Conservation (phyloP, 1,284 basidiomycete species). For the Melampsora larici-populina region DNA sequence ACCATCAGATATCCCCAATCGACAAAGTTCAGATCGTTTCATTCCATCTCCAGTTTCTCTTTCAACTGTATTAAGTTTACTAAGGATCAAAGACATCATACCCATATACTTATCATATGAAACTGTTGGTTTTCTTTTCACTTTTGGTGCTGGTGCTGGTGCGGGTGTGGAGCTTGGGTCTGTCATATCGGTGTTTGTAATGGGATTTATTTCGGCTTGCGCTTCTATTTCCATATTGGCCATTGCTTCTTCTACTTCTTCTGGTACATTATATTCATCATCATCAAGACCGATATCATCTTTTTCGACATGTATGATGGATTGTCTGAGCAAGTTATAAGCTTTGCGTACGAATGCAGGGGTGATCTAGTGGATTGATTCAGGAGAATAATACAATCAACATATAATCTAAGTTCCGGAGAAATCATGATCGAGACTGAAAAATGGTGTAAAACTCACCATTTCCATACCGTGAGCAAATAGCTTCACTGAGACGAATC, state of each 20-base stretch:
- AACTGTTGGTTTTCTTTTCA: slow-evolving; percentile 78
- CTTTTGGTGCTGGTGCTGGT: slow-evolving; percentile 49
- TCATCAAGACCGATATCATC: slow-evolving; percentile 98
- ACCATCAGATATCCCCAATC: slow-evolving; percentile 57
- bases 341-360: slow-evolving; percentile 94
- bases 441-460: slow-evolving; percentile 56
- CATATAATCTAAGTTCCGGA: background rate
- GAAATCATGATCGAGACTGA: background rate
- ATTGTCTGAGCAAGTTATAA: slow-evolving; percentile 85
- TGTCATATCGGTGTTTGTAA: slow-evolving; percentile 63
- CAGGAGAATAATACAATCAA: background rate
- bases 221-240: slow-evolving; percentile 52
- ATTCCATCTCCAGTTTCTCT: slow-evolving; percentile 71
- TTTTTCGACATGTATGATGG: slow-evolving; percentile 98
- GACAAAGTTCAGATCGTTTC: slow-evolving; percentile 82
- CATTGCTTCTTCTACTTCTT: slow-evolving; percentile 52
- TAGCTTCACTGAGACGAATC: slow-evolving; percentile 94
- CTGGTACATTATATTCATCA: slow-evolving; percentile 56
- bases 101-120: slow-evolving; percentile 92
- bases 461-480: slow-evolving; percentile 89
- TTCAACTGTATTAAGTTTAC: slow-evolving; percentile 77
- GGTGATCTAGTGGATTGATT: slow-evolving; percentile 63
- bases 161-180: slow-evolving; percentile 61
- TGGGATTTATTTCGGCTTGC: too few species aligned
- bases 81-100: slow-evolving; percentile 80